Percentiles rank a stretch among this genome's conserved stretches.
These are phyloP conservation scores for Lepiota subincarnata DNA, from an alignment of 768 basidiomycete genomes.

Conservation along the genomic window DNA sequence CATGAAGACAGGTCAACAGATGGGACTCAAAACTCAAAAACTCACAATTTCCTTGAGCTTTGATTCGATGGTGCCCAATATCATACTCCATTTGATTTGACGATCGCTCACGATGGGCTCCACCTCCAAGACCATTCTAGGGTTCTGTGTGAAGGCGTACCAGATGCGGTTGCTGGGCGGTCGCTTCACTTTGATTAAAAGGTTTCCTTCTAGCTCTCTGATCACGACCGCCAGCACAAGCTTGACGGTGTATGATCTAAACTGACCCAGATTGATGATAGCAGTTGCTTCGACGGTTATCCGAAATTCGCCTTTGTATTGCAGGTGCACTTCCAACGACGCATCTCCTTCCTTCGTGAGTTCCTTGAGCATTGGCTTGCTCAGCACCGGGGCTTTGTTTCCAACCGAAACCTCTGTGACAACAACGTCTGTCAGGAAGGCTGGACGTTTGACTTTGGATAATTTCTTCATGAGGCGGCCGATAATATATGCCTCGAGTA, in stretches of 20 bases:
- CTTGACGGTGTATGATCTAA: conserved; percentile 88
- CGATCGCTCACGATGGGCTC: conserved; percentile 93
- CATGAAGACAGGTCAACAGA: not conserved
- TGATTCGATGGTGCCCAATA: conserved; percentile 84
- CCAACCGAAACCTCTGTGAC: conserved; percentile 91
- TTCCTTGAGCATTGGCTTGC: conserved; percentile 98
- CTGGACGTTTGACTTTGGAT: conserved; percentile 84
- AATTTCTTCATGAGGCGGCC: conserved; percentile 90
- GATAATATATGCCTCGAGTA: conserved; percentile 82
- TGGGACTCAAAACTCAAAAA: conserved; percentile 34
- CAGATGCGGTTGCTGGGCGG: conserved; percentile 94
- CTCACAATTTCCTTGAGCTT: conserved; percentile 84
- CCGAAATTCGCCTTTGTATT: conserved; percentile 83
- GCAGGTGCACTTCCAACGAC: conserved; percentile 78
- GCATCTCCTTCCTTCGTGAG: conserved; percentile 93
- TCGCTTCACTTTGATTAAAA: conserved; percentile 86
- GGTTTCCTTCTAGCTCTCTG: conserved; percentile 86
- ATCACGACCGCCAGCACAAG: conserved; percentile 85
- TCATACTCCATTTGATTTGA: conserved; percentile 93
- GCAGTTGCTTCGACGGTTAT: conserved; percentile 90
- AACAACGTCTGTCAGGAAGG: conserved; percentile 78
- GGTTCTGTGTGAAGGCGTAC: conserved; percentile 91
- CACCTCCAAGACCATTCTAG: conserved; percentile 83
- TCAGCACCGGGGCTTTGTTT: conserved; percentile 76
- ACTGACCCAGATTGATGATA: conserved; percentile 78